Percentiles rank a stretch among this genome's conserved stretches.
phyloP scores from a whole-genome alignment of 495 filamentous ascomycete species.

The Hypoxylon perforatum region DNA sequence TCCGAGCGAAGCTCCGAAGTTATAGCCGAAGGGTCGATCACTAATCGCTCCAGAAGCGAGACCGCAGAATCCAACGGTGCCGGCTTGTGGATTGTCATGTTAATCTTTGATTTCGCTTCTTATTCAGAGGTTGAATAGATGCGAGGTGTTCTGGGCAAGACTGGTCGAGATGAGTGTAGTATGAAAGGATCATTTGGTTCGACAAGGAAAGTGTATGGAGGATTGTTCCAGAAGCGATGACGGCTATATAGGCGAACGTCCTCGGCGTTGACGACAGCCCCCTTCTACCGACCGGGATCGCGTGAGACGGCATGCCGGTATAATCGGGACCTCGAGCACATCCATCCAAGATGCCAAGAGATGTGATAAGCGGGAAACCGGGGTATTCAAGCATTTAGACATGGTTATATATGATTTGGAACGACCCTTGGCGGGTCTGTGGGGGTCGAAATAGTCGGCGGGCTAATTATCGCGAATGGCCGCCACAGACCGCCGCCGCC shows the following conservation, averaged over 20 bases:
- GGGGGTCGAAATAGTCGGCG: background rate
- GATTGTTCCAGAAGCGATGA: background rate
- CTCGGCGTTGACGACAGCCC: conserved; percentile 8
- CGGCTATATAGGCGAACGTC: background rate
- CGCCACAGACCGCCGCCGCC: background rate
- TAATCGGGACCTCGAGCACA: background rate
- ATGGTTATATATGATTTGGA: background rate
- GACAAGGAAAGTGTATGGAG: background rate
- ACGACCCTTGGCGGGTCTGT: background rate
- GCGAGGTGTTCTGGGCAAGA: background rate
- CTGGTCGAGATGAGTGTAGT: background rate
- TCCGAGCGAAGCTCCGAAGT: background rate
- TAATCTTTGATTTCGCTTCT: background rate
- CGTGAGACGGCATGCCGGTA: conserved; percentile 10
- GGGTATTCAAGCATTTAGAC: background rate
- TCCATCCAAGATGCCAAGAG: background rate
- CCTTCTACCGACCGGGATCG: conserved; percentile 18
- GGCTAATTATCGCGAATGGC: background rate
- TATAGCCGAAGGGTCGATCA: background rate
- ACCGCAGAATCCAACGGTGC: conserved; percentile 12
- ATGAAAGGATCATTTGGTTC: background rate
- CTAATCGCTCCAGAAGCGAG: conserved; percentile 19
- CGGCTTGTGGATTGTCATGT: background rate
- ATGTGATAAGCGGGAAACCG: background rate
- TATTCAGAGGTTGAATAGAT: background rate